Percentiles rank a stretch among this genome's conserved stretches.
These are phyloP conservation scores for Microbotryomycetes sp. DNA, from an alignment of 1,284 basidiomycete species.

Conservation along the genomic window DNA sequence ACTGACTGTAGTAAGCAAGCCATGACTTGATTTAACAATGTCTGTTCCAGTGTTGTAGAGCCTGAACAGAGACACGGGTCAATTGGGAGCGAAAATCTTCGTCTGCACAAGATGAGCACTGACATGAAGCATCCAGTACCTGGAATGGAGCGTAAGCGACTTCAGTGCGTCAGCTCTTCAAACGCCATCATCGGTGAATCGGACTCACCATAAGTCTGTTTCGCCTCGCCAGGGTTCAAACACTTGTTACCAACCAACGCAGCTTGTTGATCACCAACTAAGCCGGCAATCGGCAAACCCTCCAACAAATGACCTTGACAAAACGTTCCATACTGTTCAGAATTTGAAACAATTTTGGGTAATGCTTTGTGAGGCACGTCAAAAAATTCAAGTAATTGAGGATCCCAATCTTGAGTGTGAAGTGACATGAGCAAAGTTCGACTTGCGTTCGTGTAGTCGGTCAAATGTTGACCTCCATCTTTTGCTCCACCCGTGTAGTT, in stretches of 20 bases:
- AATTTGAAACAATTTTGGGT: conserved; percentile 82
- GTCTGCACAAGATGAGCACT: background rate
- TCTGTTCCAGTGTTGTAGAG: conserved; percentile 88
- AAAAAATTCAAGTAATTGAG: conserved; percentile 79
- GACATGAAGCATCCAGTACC: conserved; percentile 91
- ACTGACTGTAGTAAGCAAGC: conserved; percentile 76
- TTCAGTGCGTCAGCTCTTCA: background rate
- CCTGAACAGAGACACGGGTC: background rate
- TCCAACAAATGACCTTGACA: conserved; percentile 57
- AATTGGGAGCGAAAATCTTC: background rate
- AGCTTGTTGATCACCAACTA: conserved; percentile 94
- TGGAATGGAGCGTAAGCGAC: conserved; percentile 3
- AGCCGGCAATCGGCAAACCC: conserved; percentile 78
- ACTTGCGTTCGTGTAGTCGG: conserved; percentile 94
- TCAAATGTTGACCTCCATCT: conserved; percentile 67
- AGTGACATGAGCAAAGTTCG: conserved; percentile 89
- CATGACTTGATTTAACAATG: conserved; percentile 76
- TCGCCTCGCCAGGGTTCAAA: conserved; percentile 48
- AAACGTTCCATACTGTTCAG: conserved; percentile 76
- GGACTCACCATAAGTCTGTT: conserved; percentile 42
- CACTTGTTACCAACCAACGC: conserved; percentile 96
- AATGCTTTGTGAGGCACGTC: conserved; percentile 69
- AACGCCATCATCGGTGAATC: background rate
- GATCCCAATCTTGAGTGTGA: conserved; percentile 73
- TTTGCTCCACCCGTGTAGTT: conserved; percentile 71